These are phyloP conservation scores for Sporothrix euskadiensis DNA, from an alignment of 2,329 filamentous ascomycete genomes.

Conservation along the genomic window DNA sequence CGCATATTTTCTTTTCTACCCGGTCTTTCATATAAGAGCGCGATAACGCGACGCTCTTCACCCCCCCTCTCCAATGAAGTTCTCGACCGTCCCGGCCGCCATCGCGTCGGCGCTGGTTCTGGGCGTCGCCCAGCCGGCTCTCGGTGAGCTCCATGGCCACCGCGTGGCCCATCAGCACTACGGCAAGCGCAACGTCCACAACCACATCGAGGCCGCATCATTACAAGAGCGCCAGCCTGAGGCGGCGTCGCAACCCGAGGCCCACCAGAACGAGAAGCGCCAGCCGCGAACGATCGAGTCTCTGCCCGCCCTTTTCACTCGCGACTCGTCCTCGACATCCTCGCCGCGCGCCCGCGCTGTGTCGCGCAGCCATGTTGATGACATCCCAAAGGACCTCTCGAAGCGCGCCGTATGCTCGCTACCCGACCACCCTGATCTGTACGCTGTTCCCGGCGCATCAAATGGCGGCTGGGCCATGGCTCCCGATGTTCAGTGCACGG, in stretches of 20 bases:
- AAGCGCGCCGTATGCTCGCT: slow-evolving; percentile 65
- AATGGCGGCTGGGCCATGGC: slow-evolving; percentile 82
- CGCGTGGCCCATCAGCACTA: slow-evolving; percentile 39
- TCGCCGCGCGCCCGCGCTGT: not conserved
- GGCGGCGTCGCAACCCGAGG: slow-evolving; percentile 20
- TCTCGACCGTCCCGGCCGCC: slow-evolving; percentile 51
- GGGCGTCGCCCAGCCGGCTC: slow-evolving; percentile 46
- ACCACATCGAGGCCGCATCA: slow-evolving; percentile 34
- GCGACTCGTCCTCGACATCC: not conserved
- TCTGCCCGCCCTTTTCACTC: slow-evolving; percentile 26
- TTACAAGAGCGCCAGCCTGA: slow-evolving; percentile 27
- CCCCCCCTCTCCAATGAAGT: slow-evolving; percentile 49
- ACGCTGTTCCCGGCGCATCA: slow-evolving; percentile 63
- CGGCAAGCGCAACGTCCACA: slow-evolving; percentile 41
- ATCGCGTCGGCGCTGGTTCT: slow-evolving; percentile 53
- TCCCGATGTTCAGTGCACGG: slow-evolving; percentile 67
- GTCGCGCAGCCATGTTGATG: slow-evolving; percentile 39
- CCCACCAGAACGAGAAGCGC: slow-evolving; percentile 33
- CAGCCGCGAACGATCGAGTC: slow-evolving; percentile 30
- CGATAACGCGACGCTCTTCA: not conserved
- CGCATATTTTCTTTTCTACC: not conserved
- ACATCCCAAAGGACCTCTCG: slow-evolving; percentile 32
- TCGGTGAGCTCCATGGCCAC: slow-evolving; percentile 44
- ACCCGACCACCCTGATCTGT: slow-evolving; percentile 65
- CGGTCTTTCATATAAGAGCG: not conserved